Evolutionary conservation across 2,329 filamentous ascomycete genomes (phyloP).

Genomic region (Geosmithia flava): DNA sequence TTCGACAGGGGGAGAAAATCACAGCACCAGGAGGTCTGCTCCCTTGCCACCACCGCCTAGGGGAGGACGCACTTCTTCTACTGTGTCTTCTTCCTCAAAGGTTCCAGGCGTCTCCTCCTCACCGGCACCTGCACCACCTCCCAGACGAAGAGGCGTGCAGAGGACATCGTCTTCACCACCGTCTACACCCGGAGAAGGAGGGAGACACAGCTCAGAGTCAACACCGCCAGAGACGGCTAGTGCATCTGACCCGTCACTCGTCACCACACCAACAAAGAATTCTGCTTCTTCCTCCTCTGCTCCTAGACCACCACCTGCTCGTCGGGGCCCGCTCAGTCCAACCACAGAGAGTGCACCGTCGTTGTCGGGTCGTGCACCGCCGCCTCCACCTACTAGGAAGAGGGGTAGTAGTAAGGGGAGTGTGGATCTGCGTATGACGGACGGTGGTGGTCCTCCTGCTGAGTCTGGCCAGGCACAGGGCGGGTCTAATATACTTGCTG

Average conservation of each 20-base stretch:
- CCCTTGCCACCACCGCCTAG: conserved; percentile 37
- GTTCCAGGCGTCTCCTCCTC: conserved; percentile 1
- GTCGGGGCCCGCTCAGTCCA: conserved; percentile 14
- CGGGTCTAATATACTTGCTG: conserved; percentile 51
- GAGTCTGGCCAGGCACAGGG: conserved; percentile 18
- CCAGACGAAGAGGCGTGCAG: neutral
- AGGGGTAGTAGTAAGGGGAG: conserved; percentile 33
- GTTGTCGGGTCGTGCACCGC: conserved; percentile 22
- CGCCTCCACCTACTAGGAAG: conserved; percentile 34
- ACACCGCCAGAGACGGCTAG: no score
- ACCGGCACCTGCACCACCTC: conserved; percentile 6
- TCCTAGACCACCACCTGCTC: conserved; percentile 31
- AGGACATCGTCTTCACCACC: neutral
- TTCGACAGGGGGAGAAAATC: conserved; percentile 12
- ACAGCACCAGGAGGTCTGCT: conserved; percentile 26
- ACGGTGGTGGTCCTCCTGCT: neutral
- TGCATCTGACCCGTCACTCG: neutral
- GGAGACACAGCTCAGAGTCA: no score
- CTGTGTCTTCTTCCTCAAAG: no score
- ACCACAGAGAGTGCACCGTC: conserved; percentile 1
- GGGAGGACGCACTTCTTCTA: conserved; percentile 25
- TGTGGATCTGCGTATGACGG: conserved; percentile 20
- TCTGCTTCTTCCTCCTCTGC: conserved; percentile 16
- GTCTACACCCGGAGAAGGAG: neutral
- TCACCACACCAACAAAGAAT: neutral